These are phyloP conservation scores for Phytopythium mirpurense DNA, from an alignment of 352 stramenopile genomes.

Conservation along the genomic window DNA sequence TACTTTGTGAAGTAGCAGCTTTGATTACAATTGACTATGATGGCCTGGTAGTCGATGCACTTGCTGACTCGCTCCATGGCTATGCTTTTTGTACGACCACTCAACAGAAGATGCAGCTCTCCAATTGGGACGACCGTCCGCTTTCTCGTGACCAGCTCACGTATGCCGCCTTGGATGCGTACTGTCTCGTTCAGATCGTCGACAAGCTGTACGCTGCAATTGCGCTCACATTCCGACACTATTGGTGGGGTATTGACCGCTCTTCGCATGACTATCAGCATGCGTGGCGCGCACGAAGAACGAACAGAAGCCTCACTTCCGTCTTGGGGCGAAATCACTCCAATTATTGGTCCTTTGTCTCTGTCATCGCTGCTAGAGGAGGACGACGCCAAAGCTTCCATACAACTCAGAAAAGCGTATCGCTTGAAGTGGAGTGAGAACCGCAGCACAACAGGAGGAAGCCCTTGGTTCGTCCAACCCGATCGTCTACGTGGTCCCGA, in stretches of 20 bases:
- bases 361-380: conserved; percentile 20
- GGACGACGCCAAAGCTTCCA: conserved; percentile 14
- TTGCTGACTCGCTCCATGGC: not conserved
- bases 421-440: conserved; percentile 21
- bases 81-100: not conserved
- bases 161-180: conserved; percentile 64
- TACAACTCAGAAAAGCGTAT: conserved; percentile 27
- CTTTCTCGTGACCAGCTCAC: conserved; percentile 38
- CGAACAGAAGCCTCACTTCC: conserved; percentile 12
- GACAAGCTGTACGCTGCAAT: conserved; percentile 39
- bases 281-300: not conserved
- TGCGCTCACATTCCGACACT: too few relatives aligned
- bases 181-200: conserved; percentile 49
- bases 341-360: conserved; percentile 18
- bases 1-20: conserved; percentile 10
- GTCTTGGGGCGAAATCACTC: conserved; percentile 15
- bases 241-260: not conserved
- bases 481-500: not conserved
- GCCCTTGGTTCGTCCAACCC: not conserved
- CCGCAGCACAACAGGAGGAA: not conserved
- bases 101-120: conserved; percentile 58
- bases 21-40: not conserved
- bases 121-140: conserved; percentile 59
- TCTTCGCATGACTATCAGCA: conserved; percentile 1
- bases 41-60: not conserved